Evolutionary conservation across 495 filamentous ascomycete species (phyloP), one percentile per base, ranked within the genome.

Genomic region (Copromyces sp.): DNA sequence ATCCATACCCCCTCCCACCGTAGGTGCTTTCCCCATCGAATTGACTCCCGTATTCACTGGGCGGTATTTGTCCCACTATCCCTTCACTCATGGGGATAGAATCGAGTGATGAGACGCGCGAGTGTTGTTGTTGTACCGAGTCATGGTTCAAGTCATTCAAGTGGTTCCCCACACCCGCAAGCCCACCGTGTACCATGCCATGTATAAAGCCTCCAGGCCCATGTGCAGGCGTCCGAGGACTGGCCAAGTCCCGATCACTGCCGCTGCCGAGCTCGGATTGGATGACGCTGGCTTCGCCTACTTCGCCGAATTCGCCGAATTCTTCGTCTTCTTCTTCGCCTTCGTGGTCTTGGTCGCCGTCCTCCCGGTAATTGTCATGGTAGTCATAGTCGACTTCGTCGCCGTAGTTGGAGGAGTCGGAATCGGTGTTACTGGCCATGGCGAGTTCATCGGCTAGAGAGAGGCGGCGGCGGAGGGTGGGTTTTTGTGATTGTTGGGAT

Each of bases 381-480:
- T 73, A 37, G 29, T 39, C 38, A 17, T 35, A 39, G 37, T 73
- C 68, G 35, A 74, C 68, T 12, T 73, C 73, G 20, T 76, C 65
- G 6, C 69, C 73, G 32, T 71, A 72, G 20, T 75, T 65, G 53
- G 53, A 65, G 14, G 53, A 65, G 53, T 65, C 75, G 9, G 47
- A 69, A 24, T 76, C 74, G 14, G 53, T 17, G 29, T 76, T 69
- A 5, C 68, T 69, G 5, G 47, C 75, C 72, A 77, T 71, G 35
- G 75, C 75, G 16, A 77, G 40, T 68, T 77, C 75, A 1, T 77
- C 75, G 3, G 75, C 75, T n/a, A 77, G 53, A 3, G 75, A 77
- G 8, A 77, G 9, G 0, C 73, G 69, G 4, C 75, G 69, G 3
- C 53, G 53, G 29, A 65, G 53, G 53, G 47, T 8, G 24, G 41